Conservation (phyloP, 2,329 filamentous ascomycete genomes). For the Cercospora zeina region DNA sequence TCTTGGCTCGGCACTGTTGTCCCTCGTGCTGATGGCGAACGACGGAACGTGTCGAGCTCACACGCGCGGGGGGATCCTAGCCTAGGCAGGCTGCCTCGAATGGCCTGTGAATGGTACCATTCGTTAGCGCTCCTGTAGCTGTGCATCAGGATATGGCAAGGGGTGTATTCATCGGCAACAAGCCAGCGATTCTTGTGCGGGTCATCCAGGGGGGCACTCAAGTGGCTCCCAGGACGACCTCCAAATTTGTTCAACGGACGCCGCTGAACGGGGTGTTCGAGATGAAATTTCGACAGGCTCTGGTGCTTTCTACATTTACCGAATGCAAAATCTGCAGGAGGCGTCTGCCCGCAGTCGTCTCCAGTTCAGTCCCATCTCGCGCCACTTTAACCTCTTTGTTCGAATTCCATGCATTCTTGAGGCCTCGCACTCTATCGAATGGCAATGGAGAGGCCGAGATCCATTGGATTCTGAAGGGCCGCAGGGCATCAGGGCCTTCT, state of each 20-base stretch:
- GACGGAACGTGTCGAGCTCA: background rate
- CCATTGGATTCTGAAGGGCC: slow-evolving; percentile 90
- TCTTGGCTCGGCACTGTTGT: background rate
- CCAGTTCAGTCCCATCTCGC: slow-evolving; percentile 87
- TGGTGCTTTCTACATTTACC: background rate
- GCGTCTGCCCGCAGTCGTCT: slow-evolving; percentile 73
- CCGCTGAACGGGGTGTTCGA: background rate
- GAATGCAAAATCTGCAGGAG: slow-evolving; percentile 56
- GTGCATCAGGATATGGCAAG: background rate
- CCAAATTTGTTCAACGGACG: background rate
- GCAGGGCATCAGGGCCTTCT: slow-evolving; percentile 61
- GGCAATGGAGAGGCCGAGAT: slow-evolving; percentile 75
- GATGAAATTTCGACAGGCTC: background rate
- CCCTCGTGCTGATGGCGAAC: background rate
- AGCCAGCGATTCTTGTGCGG: too few species aligned
- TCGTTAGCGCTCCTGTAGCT: background rate
- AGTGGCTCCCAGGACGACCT: background rate
- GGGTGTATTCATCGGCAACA: too few species aligned
- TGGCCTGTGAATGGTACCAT: background rate
- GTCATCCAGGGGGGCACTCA: background rate
- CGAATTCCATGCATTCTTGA: slow-evolving; percentile 91
- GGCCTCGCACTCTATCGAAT: slow-evolving; percentile 81
- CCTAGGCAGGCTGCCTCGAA: background rate
- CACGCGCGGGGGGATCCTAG: background rate
- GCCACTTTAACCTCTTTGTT: slow-evolving; percentile 96